Conservation (phyloP, 2,329 filamentous ascomycete genomes). For the Cladophialophora yegresii region DNA sequence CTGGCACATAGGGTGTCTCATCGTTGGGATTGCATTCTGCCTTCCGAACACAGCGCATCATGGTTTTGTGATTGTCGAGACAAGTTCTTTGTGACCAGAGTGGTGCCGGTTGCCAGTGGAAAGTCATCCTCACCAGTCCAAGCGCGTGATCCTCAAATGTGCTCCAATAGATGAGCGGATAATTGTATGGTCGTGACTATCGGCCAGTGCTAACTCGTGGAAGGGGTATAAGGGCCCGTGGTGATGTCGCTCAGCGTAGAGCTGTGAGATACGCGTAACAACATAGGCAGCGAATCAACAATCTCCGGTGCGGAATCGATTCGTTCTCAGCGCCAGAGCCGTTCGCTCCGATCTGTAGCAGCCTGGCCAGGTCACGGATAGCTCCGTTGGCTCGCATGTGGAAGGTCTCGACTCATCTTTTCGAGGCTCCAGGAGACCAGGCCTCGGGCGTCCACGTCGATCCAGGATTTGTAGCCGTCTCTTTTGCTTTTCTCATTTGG, state of each 20-base stretch:
- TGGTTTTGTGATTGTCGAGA: not conserved
- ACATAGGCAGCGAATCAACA: not conserved
- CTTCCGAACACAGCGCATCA: not conserved
- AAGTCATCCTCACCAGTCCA: not conserved
- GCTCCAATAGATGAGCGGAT: no score
- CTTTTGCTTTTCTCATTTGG: constrained; percentile 10
- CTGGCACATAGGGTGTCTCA: not conserved
- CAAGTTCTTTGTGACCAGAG: not conserved
- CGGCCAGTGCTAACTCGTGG: no score
- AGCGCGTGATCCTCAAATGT: not conserved
- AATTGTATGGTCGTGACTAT: no score
- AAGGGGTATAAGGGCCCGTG: no score
- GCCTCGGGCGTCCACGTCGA: constrained; percentile 24
- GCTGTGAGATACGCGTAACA: not conserved
- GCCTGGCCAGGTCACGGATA: not conserved
- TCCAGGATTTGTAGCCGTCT: constrained; percentile 23
- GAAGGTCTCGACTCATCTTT: constrained; percentile 18
- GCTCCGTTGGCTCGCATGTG: not conserved
- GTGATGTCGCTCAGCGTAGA: not conserved
- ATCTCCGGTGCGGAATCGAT: not conserved
- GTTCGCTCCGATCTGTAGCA: not conserved
- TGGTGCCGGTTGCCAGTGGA: not conserved
- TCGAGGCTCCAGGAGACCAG: constrained; percentile 24
- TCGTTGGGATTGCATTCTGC: not conserved
- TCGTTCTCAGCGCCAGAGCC: not conserved